Evolutionary conservation across 208 protist genomes (phyloP).

Genomic region (Trichomonas gallinae): DNA sequence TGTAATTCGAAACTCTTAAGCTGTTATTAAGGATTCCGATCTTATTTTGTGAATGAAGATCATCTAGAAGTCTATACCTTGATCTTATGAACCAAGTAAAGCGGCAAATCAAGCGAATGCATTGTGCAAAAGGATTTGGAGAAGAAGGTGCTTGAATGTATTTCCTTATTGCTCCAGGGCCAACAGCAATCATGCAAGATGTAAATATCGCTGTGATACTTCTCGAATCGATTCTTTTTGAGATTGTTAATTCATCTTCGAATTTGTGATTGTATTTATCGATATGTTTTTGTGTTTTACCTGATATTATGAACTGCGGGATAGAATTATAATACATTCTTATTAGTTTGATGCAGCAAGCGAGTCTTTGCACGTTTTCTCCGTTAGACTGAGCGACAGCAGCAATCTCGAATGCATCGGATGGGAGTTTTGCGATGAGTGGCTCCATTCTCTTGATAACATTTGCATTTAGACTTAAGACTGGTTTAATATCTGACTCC

Average conservation of each 20-base stretch:
- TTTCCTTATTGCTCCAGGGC: not conserved
- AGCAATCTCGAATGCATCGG: not conserved
- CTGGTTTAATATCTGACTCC: not conserved
- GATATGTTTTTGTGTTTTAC: not conserved
- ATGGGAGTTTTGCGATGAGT: not conserved
- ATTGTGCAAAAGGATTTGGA: slow-evolving; percentile 1
- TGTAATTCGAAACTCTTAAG: not conserved
- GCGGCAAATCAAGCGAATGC: not conserved
- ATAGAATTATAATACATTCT: not conserved
- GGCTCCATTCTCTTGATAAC: not conserved
- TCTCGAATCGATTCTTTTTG: not conserved
- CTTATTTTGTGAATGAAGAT: not conserved
- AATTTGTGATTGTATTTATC: not conserved
- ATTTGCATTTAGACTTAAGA: not conserved
- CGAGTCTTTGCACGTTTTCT: not conserved
- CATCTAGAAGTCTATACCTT: not conserved
- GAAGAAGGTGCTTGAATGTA: not conserved
- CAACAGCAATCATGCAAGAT: not conserved
- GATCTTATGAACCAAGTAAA: not conserved
- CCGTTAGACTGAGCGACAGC: not conserved
- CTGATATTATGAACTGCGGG: not conserved
- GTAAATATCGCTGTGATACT: not conserved
- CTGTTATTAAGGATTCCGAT: not conserved
- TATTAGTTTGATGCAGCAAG: not conserved
- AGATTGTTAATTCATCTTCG: slow-evolving; percentile 9